A percentile compares a stretch with the other conserved stretches of the same genome.
phyloP scores from a whole-genome alignment of 2,329 filamentous ascomycete species.

The Botryotinia globosa region DNA sequence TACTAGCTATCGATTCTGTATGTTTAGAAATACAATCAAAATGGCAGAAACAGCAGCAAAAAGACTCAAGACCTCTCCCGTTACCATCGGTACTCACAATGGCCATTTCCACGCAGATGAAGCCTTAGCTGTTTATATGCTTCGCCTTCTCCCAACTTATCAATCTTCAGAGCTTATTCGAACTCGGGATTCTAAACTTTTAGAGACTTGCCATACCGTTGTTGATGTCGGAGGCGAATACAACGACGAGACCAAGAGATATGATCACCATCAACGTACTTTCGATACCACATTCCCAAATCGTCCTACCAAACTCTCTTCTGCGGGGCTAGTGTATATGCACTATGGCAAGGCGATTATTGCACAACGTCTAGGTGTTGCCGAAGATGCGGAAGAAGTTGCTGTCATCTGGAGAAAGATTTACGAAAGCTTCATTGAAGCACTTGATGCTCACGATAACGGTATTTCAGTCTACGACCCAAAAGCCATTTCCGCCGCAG shows the following conservation, averaged over 20 bases:
- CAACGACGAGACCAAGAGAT: slow-evolving; percentile 71
- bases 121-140: slow-evolving; percentile 93
- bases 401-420: slow-evolving; percentile 79
- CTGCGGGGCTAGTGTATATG: slow-evolving; percentile 90
- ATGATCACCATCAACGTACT: slow-evolving; percentile 95
- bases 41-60: slow-evolving; percentile 75
- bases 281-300: slow-evolving; percentile 84
- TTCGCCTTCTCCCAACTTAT: slow-evolving; percentile 84
- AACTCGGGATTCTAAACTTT: slow-evolving; percentile 76
- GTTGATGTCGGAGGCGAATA: slow-evolving; percentile 98
- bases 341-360: slow-evolving; percentile 90
- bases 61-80: slow-evolving; percentile 72
- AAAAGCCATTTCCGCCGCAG: slow-evolving; percentile 63
- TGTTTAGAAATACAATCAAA: slow-evolving; percentile 48
- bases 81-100: slow-evolving; percentile 78
- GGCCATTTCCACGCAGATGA: slow-evolving; percentile 99
- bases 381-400: slow-evolving; percentile 64
- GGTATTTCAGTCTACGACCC: slow-evolving; percentile 82
- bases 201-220: slow-evolving; percentile 85
- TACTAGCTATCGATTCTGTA: slow-evolving; percentile 31
- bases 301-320: slow-evolving; percentile 84
- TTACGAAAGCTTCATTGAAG: slow-evolving; percentile 91
- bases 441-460: slow-evolving; percentile 96
- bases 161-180: slow-evolving; percentile 70
- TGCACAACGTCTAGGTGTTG: slow-evolving; percentile 59